Conservation (phyloP, 2,329 filamentous ascomycete species). For the Verticillium nubilum region DNA sequence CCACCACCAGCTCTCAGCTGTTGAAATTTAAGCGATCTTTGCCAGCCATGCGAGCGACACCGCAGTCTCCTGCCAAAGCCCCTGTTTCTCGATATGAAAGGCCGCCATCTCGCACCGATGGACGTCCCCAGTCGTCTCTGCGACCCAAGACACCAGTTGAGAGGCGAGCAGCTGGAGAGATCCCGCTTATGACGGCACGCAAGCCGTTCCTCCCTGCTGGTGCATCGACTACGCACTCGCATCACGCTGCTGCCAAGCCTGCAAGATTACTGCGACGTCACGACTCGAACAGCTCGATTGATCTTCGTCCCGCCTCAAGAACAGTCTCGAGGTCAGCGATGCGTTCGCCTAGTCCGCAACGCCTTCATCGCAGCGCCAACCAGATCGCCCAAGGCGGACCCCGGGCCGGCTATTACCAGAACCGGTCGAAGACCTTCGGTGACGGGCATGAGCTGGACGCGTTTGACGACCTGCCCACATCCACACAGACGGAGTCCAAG, state of each 20-base stretch:
- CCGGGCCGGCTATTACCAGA: constrained; percentile 14
- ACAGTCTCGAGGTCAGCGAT: constrained; percentile 52
- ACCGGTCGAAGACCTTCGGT: constrained; percentile 68
- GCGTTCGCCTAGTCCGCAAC: constrained; percentile 56
- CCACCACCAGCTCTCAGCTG: constrained; percentile 61
- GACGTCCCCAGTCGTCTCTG: constrained; percentile 44
- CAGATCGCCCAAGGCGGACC: constrained; percentile 13
- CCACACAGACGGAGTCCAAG: constrained; percentile 71
- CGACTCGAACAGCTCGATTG: constrained; percentile 68
- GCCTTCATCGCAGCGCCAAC: constrained; percentile 28
- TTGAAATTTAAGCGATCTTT: constrained; percentile 61
- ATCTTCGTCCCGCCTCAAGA: constrained; percentile 52
- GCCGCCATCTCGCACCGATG: constrained; percentile 52
- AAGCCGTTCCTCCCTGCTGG: constrained; percentile 81
- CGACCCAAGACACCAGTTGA: constrained; percentile 71
- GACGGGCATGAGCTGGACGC: constrained; percentile 88
- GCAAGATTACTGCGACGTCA: constrained; percentile 70
- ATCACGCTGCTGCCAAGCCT: constrained; percentile 69
- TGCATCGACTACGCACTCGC: constrained; percentile 65
- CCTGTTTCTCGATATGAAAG: constrained; percentile 44
- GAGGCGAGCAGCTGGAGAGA: constrained; percentile 43
- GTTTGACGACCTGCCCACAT: constrained; percentile 94
- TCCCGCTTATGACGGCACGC: constrained; percentile 44
- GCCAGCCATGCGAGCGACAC: constrained; percentile 46
- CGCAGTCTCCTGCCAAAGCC: constrained; percentile 47